These are phyloP conservation scores for Penicillium hesseltinei DNA, from an alignment of 2,329 filamentous ascomycete genomes.

Conservation along the genomic window DNA sequence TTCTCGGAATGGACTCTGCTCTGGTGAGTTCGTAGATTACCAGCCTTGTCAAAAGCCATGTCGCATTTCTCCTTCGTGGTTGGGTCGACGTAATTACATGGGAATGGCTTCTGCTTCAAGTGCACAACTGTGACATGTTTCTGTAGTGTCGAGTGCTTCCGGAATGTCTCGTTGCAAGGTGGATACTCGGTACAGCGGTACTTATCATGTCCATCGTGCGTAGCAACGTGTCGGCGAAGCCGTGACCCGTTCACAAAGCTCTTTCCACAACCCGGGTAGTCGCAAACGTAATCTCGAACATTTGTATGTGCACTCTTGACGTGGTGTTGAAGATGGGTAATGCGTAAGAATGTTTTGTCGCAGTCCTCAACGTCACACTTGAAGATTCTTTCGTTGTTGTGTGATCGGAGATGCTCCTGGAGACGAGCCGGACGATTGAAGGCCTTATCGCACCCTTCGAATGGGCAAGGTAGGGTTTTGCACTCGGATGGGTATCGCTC, in stretches of 20 bases:
- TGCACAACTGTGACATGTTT: slow-evolving; percentile 78
- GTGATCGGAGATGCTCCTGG: slow-evolving; percentile 75
- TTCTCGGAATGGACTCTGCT: slow-evolving; percentile 67
- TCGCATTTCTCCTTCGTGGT: slow-evolving; percentile 58
- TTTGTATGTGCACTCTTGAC: slow-evolving; percentile 76
- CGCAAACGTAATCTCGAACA: slow-evolving; percentile 68
- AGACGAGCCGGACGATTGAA: slow-evolving; percentile 86
- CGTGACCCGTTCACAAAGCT: slow-evolving; percentile 77
- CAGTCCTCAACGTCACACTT: slow-evolving; percentile 69
- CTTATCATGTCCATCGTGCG: slow-evolving; percentile 73
- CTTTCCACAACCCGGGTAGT: slow-evolving; percentile 71
- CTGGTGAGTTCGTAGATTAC: slow-evolving; percentile 69
- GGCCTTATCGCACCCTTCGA: slow-evolving; percentile 71
- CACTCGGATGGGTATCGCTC: slow-evolving; percentile 59
- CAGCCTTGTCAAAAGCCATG: slow-evolving; percentile 70
- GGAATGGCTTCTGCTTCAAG: slow-evolving; percentile 67
- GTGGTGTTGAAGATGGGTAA: slow-evolving; percentile 83
- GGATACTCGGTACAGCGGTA: slow-evolving; percentile 70
- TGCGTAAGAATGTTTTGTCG: slow-evolving; percentile 78
- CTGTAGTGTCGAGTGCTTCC: slow-evolving; percentile 82
- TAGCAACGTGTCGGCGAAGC: slow-evolving; percentile 72
- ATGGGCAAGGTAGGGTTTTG: slow-evolving; percentile 75
- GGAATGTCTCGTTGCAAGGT: slow-evolving; percentile 73
- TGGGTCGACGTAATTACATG: slow-evolving; percentile 61
- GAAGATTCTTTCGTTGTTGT: slow-evolving; percentile 81